Evolutionary conservation across 108 stramenopile species (phyloP).

Genomic region (Seminavis robusta): DNA sequence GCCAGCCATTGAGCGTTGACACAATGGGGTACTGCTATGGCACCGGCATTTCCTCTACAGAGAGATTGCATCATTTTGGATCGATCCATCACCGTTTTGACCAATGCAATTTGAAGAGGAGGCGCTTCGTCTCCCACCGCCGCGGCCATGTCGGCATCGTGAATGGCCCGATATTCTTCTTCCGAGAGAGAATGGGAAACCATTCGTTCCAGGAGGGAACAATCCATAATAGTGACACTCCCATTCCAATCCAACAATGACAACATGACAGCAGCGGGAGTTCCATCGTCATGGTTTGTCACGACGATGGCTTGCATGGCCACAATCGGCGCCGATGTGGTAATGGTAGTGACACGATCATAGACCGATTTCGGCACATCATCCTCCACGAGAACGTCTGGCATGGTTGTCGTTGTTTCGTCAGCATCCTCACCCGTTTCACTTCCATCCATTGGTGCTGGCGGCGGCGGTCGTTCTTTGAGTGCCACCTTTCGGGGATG

Average conservation of each 20-base stretch:
- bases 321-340: constrained; percentile 37
- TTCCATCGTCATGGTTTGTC: not conserved
- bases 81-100: too few species aligned
- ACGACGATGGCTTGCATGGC: constrained; percentile 15
- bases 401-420: too few species aligned
- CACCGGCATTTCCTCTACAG: too few species aligned
- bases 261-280: constrained; percentile 15
- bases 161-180: constrained; percentile 25
- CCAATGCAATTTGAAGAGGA: not conserved
- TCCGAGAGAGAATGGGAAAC: constrained; percentile 24
- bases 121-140: not conserved
- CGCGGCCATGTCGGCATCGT: too few species aligned
- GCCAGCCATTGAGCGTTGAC: too few species aligned
- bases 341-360: constrained; percentile 25
- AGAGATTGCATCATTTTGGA: too few species aligned
- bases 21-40: too few species aligned
- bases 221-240: constrained; percentile 61
- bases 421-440: not conserved
- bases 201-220: constrained; percentile 33
- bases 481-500: constrained; percentile 30
- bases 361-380: too few species aligned
- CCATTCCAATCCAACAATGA: constrained; percentile 77
- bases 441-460: too few species aligned
- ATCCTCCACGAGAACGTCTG: too few species aligned
- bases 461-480: too few species aligned